Evolutionary conservation across 2,329 filamentous ascomycete species (phyloP), one percentile per base, ranked within the genome.

Genomic region (Colletotrichum echinochloae): DNA sequence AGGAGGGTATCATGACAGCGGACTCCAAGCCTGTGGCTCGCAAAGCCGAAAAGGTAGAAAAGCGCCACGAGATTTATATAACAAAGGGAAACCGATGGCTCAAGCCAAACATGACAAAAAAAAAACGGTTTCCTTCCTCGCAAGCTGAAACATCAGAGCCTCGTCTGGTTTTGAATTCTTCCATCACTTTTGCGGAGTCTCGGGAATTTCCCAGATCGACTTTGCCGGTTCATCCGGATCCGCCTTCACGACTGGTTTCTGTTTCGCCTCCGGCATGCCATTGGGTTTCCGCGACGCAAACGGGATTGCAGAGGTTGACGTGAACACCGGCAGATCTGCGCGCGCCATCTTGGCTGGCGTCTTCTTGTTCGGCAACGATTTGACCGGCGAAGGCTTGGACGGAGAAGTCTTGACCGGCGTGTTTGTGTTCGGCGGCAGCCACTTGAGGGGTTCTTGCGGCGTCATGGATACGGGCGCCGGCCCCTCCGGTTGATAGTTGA

Each of bases 401-500:
- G 79, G 76, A 35, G 68, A 68, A 30, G 56, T n/a, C 49, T 68
- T 65, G 60, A 60, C 60, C 5, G 81, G 78, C n/a, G 79, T 80
- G 0, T 78, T 72, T 6, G 77, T 79, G 66, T 86, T 87, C 5
- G 86, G 85, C 18, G 85, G 84, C 30, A 88, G 79, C 87, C 87
- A 89, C 62, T 82, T 83, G 62, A 88, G 77, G 5, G 81, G 78
- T 71, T 83, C 82, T 37, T 80, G 76, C 39, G 78, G 79, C 8
- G 78, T 74, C 20, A 83, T 72, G 0, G 82, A 62, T 5, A 78
- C 76, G 0, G 87, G 81, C 0, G 79, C 71, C 1, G 86, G 84
- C 0, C 87, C 88, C n/a, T 87, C 83, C 0, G 88, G 87, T 69
- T 89, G 85, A 72, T 89, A 89, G 0, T 82, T 82, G 30, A 89